phyloP scores from a whole-genome alignment of 345 rosid genomes.

The Brassica nigra region DNA sequence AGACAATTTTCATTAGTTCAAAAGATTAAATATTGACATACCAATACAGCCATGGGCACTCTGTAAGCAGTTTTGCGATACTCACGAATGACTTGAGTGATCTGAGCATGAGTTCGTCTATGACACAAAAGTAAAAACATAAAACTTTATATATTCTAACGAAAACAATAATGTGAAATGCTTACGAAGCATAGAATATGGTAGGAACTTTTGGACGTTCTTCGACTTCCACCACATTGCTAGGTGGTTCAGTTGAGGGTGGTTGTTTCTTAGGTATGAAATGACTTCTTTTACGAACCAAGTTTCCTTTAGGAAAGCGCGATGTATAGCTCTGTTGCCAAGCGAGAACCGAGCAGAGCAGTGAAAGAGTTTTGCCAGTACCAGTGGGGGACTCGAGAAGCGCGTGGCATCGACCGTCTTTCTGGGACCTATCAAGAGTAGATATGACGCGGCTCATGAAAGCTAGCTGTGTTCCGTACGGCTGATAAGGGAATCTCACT shows the following conservation, averaged over 20 bases:
- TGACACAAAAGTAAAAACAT: background rate
- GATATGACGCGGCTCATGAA: slow-evolving; percentile 51
- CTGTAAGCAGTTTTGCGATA: background rate
- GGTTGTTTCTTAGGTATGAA: background rate
- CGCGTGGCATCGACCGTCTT: background rate
- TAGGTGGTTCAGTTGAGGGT: background rate
- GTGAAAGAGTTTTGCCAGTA: background rate
- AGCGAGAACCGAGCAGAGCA: background rate
- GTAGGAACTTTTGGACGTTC: background rate
- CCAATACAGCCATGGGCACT: slow-evolving; percentile 7
- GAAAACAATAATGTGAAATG: background rate
- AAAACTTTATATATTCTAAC: background rate
- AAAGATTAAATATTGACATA: background rate
- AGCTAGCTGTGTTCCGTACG: slow-evolving; percentile 90
- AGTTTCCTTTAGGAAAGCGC: background rate
- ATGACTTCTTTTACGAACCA: background rate
- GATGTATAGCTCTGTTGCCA: background rate
- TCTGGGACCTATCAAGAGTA: background rate
- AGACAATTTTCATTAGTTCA: background rate
- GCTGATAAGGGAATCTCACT: slow-evolving; percentile 87
- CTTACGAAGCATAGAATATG: slow-evolving; percentile 3
- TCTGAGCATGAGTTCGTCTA: slow-evolving; percentile 4
- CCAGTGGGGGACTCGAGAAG: background rate
- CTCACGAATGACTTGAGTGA: slow-evolving; percentile 1
- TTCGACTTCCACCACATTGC: background rate